Evolutionary conservation across 768 basidiomycete species (phyloP).

Genomic region (Amylocystis lapponica): DNA sequence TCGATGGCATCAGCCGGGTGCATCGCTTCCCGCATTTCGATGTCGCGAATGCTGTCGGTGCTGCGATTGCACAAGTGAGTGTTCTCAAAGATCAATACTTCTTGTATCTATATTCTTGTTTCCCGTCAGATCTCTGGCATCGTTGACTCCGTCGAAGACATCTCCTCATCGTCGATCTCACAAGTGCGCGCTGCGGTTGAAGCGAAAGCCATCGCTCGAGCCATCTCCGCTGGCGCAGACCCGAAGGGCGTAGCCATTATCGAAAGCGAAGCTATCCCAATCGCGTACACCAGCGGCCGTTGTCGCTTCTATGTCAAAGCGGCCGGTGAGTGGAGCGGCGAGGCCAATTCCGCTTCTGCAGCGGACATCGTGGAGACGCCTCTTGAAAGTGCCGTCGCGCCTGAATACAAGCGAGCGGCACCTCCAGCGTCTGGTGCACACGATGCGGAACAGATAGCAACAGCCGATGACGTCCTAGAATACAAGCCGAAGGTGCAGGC

Average conservation of each 20-base stretch:
- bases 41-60: conserved; percentile 61
- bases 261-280: no score
- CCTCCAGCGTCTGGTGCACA: no score
- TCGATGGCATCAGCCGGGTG: conserved; percentile 48
- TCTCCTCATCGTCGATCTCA: no score
- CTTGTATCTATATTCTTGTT: background rate
- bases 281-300: no score
- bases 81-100: no score
- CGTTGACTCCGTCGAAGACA: no score
- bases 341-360: conserved; percentile 1
- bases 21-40: conserved; percentile 44
- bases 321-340: conserved; percentile 43
- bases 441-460: background rate
- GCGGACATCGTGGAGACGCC: background rate
- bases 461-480: conserved; percentile 12
- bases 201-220: conserved; percentile 26
- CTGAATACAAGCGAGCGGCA: conserved; percentile 9
- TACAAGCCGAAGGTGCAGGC: conserved; percentile 18
- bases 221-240: conserved; percentile 30
- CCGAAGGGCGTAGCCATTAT: no score
- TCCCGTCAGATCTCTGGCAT: background rate
- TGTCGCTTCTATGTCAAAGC: no score
- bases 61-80: conserved; percentile 37
- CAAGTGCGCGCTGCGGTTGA: no score
- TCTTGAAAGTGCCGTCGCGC: background rate